Conservation (phyloP, 352 stramenopile species). For the Blastocystis sp. region DNA sequence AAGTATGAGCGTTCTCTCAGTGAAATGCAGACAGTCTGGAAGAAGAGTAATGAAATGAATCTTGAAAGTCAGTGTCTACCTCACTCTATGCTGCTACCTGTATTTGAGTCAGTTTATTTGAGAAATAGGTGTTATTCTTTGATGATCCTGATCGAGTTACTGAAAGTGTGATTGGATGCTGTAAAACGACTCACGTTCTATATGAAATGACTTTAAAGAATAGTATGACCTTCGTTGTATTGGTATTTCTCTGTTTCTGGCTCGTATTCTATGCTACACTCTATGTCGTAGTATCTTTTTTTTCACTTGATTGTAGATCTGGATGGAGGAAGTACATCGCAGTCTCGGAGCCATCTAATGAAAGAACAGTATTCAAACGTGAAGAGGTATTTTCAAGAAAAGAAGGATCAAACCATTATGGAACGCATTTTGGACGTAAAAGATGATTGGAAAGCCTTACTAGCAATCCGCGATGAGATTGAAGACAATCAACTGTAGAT, state of each 20-base stretch:
- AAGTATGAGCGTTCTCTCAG: background rate
- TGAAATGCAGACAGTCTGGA: background rate
- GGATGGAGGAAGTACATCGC: background rate
- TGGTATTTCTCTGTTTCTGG: background rate
- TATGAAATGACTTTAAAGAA: background rate
- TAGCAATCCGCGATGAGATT: conserved; percentile 9
- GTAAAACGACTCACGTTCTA: conserved; percentile 27
- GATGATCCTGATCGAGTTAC: background rate
- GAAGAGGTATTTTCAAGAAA: conserved; percentile 23
- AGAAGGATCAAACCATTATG: background rate
- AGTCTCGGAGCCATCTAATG: background rate
- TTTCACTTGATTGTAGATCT: background rate
- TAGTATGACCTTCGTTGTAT: conserved; percentile 56
- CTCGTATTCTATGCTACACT: background rate
- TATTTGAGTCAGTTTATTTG: background rate
- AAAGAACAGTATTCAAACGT: background rate
- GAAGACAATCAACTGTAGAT: background rate
- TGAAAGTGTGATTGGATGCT: conserved; percentile 4
- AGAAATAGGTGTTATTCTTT: conserved; percentile 15
- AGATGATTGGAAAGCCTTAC: conserved; percentile 14
- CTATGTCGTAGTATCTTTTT: background rate
- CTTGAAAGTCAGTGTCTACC: conserved; percentile 37
- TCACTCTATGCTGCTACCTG: conserved; percentile 14
- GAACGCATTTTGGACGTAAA: conserved; percentile 17
- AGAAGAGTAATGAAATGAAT: conserved; percentile 2